Conservation (phyloP, 176 grass and related monocot species). For the Lolium multiflorum region DNA sequence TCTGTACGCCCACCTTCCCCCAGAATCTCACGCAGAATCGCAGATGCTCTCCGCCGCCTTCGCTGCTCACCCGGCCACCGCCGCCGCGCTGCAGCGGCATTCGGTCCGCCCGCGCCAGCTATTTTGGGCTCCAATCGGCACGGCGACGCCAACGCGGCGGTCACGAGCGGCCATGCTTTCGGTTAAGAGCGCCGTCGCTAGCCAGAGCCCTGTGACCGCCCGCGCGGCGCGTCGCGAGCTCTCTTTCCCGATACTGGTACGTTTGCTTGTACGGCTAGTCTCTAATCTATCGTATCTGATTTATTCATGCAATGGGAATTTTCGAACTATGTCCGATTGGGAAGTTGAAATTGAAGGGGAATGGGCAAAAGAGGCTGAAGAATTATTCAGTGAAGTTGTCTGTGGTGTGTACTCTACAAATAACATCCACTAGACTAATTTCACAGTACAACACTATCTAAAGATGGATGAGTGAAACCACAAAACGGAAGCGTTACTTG, state of each 20-base stretch:
- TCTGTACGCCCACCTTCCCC: not conserved
- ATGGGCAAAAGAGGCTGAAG: not conserved
- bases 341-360: not conserved
- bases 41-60: conserved; percentile 40
- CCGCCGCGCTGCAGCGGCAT: not conserved
- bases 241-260: conserved; percentile 56
- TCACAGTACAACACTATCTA: not conserved
- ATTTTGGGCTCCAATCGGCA: not conserved
- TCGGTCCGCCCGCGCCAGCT: conserved; percentile 3
- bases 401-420: not conserved
- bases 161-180: conserved; percentile 32
- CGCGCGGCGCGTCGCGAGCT: conserved; percentile 21
- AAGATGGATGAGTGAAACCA: not conserved
- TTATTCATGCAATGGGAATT: not conserved
- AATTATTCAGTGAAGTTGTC: not conserved
- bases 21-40: not conserved
- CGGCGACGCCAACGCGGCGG: conserved; percentile 12
- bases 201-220: not conserved
- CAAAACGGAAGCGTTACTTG: not conserved
- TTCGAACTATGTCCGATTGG: not conserved
- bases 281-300: not conserved
- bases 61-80: conserved; percentile 9
- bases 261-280: not conserved
- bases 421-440: conserved; percentile 1
- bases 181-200: conserved; percentile 20